A percentile compares a stretch with the other conserved stretches of the same genome.
These are phyloP conservation scores for Pseudogymnoascus sp. DNA, from an alignment of 2,329 filamentous ascomycete species.

Conservation along the genomic window DNA sequence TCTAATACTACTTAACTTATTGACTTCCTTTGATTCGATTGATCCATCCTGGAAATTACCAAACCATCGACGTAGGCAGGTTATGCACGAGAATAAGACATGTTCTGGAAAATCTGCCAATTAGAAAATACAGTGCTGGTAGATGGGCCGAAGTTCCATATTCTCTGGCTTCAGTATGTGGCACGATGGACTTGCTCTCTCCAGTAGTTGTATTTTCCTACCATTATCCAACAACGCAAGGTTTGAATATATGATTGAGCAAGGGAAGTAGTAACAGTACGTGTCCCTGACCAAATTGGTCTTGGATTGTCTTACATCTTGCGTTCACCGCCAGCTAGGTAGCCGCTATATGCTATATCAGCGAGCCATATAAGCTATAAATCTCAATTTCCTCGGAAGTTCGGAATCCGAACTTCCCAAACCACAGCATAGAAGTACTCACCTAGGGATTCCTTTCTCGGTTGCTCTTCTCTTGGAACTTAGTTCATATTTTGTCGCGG, in stretches of 20 bases:
- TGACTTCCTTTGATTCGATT: background rate
- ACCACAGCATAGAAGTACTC: background rate
- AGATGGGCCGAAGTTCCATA: too few relatives aligned
- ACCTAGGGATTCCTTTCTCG: background rate
- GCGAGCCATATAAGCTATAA: background rate
- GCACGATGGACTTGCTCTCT: background rate
- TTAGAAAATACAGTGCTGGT: background rate
- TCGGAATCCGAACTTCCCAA: too few relatives aligned
- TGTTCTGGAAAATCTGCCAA: background rate
- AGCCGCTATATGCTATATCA: background rate
- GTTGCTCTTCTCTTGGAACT: background rate
- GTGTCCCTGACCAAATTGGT: background rate
- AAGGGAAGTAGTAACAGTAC: background rate
- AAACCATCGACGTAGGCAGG: too few relatives aligned
- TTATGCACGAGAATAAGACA: background rate
- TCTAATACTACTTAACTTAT: background rate
- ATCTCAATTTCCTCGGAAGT: background rate
- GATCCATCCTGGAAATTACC: too few relatives aligned
- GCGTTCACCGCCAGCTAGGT: background rate
- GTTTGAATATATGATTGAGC: background rate
- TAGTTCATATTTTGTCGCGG: background rate
- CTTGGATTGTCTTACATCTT: background rate
- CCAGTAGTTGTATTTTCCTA: background rate
- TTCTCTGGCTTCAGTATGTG: too few relatives aligned
- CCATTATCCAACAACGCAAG: background rate